Conservation (phyloP, 202 grass and related monocot species). For the Miscanthus sacchariflorus region DNA sequence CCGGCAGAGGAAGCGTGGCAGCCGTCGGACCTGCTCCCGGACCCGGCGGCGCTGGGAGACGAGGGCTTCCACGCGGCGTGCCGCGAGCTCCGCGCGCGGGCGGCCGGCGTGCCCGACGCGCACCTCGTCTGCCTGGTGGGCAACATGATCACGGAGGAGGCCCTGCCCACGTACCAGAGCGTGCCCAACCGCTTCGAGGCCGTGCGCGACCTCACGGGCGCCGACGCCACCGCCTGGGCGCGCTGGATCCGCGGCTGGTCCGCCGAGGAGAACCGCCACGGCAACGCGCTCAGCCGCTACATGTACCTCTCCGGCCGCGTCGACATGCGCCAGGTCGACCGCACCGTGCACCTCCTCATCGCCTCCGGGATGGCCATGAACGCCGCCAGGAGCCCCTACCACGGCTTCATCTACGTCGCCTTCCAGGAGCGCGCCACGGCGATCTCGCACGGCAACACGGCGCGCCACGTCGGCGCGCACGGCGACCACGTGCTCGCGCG, state of each 20-base stretch:
- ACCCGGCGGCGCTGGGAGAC: conserved; percentile 52
- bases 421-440: conserved; percentile 81
- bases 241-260: conserved; percentile 78
- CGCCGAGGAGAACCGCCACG: conserved; percentile 87
- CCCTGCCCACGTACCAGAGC: conserved; percentile 75
- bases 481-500: conserved; percentile 54
- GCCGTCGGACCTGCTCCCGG: conserved; percentile 48
- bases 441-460: conserved; percentile 75
- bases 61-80: conserved; percentile 55
- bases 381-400: conserved; percentile 54
- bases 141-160: conserved; percentile 92
- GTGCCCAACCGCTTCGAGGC: conserved; percentile 68
- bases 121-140: conserved; percentile 67
- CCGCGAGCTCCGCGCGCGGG: conserved; percentile 49
- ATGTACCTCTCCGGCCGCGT: conserved; percentile 45
- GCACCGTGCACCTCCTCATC: conserved; percentile 47
- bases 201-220: conserved; percentile 63
- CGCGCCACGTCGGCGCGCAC: conserved; percentile 35
- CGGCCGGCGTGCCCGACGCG: conserved; percentile 54
- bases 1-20: conserved; percentile 50
- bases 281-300: conserved; percentile 52
- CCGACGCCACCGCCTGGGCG: conserved; percentile 63
- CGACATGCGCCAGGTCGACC: conserved; percentile 49
- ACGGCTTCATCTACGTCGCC: conserved; percentile 71
- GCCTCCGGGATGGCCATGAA: conserved; percentile 34